Base-by-base conservation (phyloP, 129 eudicot genomes). In the Saposhnikovia divaricata region DNA sequence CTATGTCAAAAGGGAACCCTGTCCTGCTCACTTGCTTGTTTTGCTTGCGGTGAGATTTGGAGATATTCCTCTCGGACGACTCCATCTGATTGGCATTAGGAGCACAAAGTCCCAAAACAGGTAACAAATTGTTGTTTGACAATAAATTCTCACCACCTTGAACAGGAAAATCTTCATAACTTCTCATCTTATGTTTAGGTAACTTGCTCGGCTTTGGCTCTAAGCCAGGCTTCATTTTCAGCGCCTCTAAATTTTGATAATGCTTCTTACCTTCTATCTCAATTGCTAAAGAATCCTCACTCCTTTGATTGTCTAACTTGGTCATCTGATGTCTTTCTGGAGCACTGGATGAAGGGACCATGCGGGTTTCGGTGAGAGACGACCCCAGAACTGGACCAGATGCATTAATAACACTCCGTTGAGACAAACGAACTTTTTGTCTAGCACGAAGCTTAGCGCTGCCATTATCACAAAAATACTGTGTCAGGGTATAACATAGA, bases 61-160 rank as follows among this genome's bases (percentile, higher is more conserved):
- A 78, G 72, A 46, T 18, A 66, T 80, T 88, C 46, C 86, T 85
- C 71, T 87, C 92, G 38, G 81, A 66, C 37, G 78, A 80, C 82
- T 88, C 96, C 83, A 83, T 70, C 40, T 83, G 84, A 66, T 77
- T 84, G 55, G 99, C 90, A 86, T 95, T 95, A n/a, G 99, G 99
- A 47, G 99, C 99, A 84, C 91, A 89, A 28, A 92, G 89, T 73
- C 99, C 99, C 44, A 95, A 86, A 76, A 95, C 94, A 15, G 96
- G 90, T 61, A 83, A 78, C 81, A 89, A 77, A 55, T 78, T 82
- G 75, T 77, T 81, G 77, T 57, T 61, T 38, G 77, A 80, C 77
- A 71, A 34, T 8, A 79, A 76, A 34, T 50, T 74, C 4, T 27
- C 82, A 10, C 86, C 88, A 72, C 87, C 70, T 77, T 48, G 65